Evolutionary conservation across 495 filamentous ascomycete genomes (phyloP).

Genomic region (Aspergillus conjunctus): DNA sequence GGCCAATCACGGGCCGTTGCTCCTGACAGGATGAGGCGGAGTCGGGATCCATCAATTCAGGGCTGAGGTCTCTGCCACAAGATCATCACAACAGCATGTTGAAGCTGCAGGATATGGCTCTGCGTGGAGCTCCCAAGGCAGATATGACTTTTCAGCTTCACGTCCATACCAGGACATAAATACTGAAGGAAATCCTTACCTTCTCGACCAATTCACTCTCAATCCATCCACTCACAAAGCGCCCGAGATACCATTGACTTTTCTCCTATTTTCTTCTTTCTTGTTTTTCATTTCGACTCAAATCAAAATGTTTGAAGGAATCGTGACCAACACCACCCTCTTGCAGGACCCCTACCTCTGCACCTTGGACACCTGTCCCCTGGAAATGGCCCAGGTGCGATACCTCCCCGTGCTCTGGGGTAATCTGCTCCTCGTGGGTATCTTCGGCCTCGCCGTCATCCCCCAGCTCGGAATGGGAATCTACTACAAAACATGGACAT

Average conservation of each 20-base stretch:
- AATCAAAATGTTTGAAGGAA: conserved; percentile 8
- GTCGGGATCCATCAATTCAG: too few species aligned
- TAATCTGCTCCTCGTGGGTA: conserved; percentile 38
- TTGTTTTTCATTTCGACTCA: background rate
- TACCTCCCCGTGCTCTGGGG: conserved; percentile 42
- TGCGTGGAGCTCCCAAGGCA: too few species aligned
- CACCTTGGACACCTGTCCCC: conserved; percentile 42
- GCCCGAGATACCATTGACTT: background rate
- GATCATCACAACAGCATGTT: too few species aligned
- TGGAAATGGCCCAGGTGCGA: conserved; percentile 31
- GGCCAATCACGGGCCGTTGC: too few species aligned
- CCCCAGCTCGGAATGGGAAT: conserved; percentile 32
- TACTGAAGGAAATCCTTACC: background rate
- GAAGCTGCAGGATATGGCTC: too few species aligned
- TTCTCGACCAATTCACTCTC: too few species aligned
- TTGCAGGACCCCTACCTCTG: conserved; percentile 26
- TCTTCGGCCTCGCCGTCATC: conserved; percentile 33
- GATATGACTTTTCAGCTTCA: too few species aligned
- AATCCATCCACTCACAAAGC: background rate
- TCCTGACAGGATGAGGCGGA: too few species aligned
- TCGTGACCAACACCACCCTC: conserved; percentile 13
- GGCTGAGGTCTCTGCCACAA: too few species aligned
- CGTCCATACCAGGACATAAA: too few species aligned
- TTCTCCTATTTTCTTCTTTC: background rate
- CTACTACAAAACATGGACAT: conserved; percentile 36